Evolutionary conservation across 2,329 filamentous ascomycete species (phyloP).

Genomic region (Paraphaeosphaeria sporulosa): DNA sequence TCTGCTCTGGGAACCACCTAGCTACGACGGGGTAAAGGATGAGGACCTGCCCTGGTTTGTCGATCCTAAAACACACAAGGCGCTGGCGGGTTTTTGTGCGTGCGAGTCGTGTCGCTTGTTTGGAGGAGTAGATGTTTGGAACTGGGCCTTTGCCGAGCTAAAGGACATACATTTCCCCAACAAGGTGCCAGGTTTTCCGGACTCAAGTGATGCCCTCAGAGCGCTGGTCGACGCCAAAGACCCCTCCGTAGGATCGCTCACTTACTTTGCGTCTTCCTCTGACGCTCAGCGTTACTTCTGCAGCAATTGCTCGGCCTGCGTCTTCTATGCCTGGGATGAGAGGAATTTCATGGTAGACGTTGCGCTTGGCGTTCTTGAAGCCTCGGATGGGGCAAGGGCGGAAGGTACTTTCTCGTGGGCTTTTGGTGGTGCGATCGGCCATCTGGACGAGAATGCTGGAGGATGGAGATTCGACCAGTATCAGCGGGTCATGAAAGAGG

Average conservation of each 20-base stretch:
- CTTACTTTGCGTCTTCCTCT: slow-evolving; percentile 54
- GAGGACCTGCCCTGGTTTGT: slow-evolving; percentile 54
- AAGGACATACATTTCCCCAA: slow-evolving; percentile 48
- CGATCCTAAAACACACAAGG: slow-evolving; percentile 54
- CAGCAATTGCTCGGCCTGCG: slow-evolving; percentile 55
- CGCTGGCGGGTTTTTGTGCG: slow-evolving; percentile 51
- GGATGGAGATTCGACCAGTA: slow-evolving; percentile 53
- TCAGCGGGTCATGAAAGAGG: slow-evolving; percentile 40
- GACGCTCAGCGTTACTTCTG: slow-evolving; percentile 60
- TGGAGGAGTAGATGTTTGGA: slow-evolving; percentile 53
- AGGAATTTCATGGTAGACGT: slow-evolving; percentile 54
- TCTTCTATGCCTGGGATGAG: slow-evolving; percentile 56
- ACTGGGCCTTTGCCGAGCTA: slow-evolving; percentile 57
- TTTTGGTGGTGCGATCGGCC: slow-evolving; percentile 39
- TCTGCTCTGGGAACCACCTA: slow-evolving; percentile 48
- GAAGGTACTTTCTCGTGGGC: slow-evolving; percentile 56
- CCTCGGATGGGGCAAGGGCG: slow-evolving; percentile 55
- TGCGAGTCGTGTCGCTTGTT: slow-evolving; percentile 59
- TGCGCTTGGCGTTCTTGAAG: slow-evolving; percentile 55
- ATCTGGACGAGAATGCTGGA: slow-evolving; percentile 44
- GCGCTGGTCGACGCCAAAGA: slow-evolving; percentile 47
- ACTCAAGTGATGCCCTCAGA: slow-evolving; percentile 43
- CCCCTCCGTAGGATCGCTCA: slow-evolving; percentile 53
- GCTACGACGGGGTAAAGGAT: slow-evolving; percentile 32
- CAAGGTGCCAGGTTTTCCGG: slow-evolving; percentile 37